A percentile compares a stretch with the other conserved stretches of the same genome.
Evolutionary conservation across 83 land plant genomes (phyloP).

Genomic region (Picea abies): DNA sequence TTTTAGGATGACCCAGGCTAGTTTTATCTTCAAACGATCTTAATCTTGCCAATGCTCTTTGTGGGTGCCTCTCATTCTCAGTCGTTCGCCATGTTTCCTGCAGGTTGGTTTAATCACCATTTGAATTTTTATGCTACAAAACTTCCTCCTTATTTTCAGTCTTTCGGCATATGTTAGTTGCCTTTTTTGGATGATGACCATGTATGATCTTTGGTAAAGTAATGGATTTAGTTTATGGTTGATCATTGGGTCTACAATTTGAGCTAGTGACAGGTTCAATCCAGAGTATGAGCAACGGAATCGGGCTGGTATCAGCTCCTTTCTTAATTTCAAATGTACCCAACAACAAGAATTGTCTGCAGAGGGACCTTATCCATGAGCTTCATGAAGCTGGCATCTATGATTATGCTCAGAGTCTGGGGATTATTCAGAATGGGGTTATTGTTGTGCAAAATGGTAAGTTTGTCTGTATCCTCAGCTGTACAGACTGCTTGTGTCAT

Average conservation of each 20-base stretch:
- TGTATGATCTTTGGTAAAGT: neutral
- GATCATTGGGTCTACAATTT: neutral
- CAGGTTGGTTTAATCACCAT: neutral
- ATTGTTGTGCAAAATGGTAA: slow-evolving; percentile 13
- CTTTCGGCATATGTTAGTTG: too few relatives aligned
- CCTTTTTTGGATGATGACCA: neutral
- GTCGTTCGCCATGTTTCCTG: neutral
- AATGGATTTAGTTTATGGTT: neutral
- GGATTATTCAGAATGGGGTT: slow-evolving; percentile 9
- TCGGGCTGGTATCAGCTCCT: neutral
- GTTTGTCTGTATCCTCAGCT: neutral
- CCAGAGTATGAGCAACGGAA: neutral
- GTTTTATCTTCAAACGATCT: too few relatives aligned
- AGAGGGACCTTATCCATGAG: slow-evolving; percentile 1
- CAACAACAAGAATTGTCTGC: neutral
- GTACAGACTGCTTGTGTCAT: neutral
- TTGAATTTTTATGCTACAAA: neutral
- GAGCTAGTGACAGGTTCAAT: slow-evolving; percentile 1
- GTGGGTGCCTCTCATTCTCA: neutral
- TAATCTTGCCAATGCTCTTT: neutral
- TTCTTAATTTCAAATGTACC: neutral
- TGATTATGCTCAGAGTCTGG: slow-evolving; percentile 14
- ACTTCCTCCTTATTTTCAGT: too few relatives aligned
- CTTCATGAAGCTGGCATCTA: slow-evolving; percentile 8
- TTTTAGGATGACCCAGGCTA: neutral